Evolutionary conservation across 352 stramenopile genomes (phyloP).

Genomic region (Globisporangium spinosum): DNA sequence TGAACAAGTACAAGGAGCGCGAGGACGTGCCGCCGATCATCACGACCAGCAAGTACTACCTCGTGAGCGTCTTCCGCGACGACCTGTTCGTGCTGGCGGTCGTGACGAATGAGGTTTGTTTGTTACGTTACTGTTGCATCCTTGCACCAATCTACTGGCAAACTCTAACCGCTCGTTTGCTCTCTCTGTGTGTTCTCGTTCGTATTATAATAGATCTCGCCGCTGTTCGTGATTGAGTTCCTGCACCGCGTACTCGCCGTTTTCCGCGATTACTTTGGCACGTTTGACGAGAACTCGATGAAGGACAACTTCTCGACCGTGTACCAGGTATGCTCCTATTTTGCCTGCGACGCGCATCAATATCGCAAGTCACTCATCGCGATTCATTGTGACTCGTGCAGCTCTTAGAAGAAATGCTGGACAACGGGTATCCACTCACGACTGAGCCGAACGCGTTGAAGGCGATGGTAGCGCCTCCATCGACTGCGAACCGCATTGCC

Average conservation of each 20-base stretch:
- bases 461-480: constrained; percentile 94
- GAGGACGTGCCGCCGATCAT: constrained; percentile 89
- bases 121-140: neutral
- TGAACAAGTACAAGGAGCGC: constrained; percentile 89
- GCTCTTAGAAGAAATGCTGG: constrained; percentile 96
- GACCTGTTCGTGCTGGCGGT: constrained; percentile 95
- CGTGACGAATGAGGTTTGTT: constrained; percentile 89
- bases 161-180: neutral
- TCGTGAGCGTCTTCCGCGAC: constrained; percentile 92
- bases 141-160: neutral
- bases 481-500: constrained; percentile 89
- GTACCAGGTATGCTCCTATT: constrained; percentile 74
- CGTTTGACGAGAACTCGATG: constrained; percentile 94
- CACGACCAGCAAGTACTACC: constrained; percentile 85
- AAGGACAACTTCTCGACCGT: constrained; percentile 98
- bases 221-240: constrained; percentile 94
- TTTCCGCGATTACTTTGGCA: constrained; percentile 96
- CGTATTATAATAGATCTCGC: constrained; percentile 56
- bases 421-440: constrained; percentile 96
- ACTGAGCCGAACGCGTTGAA: constrained; percentile 97
- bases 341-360: neutral
- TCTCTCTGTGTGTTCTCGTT: constrained; percentile 9
- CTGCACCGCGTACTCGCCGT: constrained; percentile 95
- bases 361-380: neutral
- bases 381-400: constrained; percentile 19